Evolutionary conservation across 768 basidiomycete species (phyloP).

Genomic region (Calocybe cyanea): DNA sequence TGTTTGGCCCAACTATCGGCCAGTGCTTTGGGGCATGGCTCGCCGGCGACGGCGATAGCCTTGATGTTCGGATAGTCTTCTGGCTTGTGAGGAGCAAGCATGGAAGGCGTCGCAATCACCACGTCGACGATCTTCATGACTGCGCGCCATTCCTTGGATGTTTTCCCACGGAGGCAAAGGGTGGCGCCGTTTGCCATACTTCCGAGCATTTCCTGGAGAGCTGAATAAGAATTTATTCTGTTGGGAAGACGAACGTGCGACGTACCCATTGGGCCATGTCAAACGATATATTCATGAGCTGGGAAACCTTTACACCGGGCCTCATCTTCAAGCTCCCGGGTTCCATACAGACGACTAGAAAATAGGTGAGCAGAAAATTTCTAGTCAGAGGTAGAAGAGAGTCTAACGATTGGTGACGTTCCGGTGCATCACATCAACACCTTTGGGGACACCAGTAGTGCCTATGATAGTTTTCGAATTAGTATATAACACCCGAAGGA

Average conservation of each 20-base stretch:
- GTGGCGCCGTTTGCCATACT: slow-evolving; percentile 48
- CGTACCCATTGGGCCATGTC: slow-evolving; percentile 61
- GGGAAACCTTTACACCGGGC: slow-evolving; percentile 51
- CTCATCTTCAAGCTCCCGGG: slow-evolving; percentile 56
- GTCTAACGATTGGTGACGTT: slow-evolving; percentile 57
- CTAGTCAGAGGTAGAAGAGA: slow-evolving; percentile 12
- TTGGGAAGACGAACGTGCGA: neutral
- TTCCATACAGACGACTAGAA: slow-evolving; percentile 30
- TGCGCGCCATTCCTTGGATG: slow-evolving; percentile 44
- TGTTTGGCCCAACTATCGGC: slow-evolving; percentile 39
- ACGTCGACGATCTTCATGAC: slow-evolving; percentile 47
- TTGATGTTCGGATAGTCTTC: slow-evolving; percentile 47
- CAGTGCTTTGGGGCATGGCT: slow-evolving; percentile 44
- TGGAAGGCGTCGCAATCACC: slow-evolving; percentile 51
- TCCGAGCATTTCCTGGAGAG: slow-evolving; percentile 53
- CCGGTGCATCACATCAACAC: slow-evolving; percentile 53
- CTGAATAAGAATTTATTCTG: slow-evolving; percentile 28
- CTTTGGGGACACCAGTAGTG: slow-evolving; percentile 59
- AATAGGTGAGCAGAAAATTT: neutral
- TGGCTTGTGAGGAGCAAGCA: slow-evolving; percentile 44
- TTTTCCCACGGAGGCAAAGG: slow-evolving; percentile 49
- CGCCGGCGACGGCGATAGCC: slow-evolving; percentile 46
- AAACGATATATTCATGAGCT: slow-evolving; percentile 60
- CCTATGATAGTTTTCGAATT: slow-evolving; percentile 24
- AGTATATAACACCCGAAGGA: neutral